phyloP scores from a whole-genome alignment of 345 rosid species.

The Hibiscus mutabilis region DNA sequence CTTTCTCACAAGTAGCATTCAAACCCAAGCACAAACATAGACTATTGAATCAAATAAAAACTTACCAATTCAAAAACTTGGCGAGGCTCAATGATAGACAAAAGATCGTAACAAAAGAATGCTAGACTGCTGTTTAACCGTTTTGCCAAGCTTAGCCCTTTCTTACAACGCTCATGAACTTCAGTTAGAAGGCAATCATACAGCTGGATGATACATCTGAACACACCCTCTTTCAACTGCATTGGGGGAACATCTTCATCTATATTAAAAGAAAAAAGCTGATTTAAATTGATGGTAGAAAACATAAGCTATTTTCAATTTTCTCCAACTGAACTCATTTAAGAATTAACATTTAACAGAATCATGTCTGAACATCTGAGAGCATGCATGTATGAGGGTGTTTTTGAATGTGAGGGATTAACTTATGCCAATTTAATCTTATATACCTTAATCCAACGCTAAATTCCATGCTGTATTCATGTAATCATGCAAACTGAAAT shows the following conservation, averaged over 20 bases:
- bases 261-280: conserved; percentile 19
- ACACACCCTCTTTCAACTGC: conserved; percentile 95
- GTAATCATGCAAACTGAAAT: background rate
- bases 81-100: conserved; percentile 89
- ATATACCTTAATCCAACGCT: background rate
- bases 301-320: background rate
- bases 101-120: conserved; percentile 95
- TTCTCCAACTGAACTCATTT: background rate
- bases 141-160: conserved; percentile 92
- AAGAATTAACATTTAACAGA: background rate
- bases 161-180: conserved; percentile 97
- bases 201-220: conserved; percentile 83
- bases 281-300: background rate
- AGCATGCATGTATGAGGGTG: background rate
- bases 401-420: background rate
- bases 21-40: background rate
- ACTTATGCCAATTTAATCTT: background rate
- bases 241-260: conserved; percentile 99
- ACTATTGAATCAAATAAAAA: conserved; percentile 7
- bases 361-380: background rate
- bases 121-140: conserved; percentile 97
- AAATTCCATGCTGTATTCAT: background rate
- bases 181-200: conserved; percentile 96
- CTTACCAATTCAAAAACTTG: conserved; percentile 97
- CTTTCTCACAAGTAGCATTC: background rate